Evolutionary conservation across 371 early-diverging fungal genomes (phyloP), one percentile per base, ranked within the genome.

Genomic region (Funneliformis caledonium): DNA sequence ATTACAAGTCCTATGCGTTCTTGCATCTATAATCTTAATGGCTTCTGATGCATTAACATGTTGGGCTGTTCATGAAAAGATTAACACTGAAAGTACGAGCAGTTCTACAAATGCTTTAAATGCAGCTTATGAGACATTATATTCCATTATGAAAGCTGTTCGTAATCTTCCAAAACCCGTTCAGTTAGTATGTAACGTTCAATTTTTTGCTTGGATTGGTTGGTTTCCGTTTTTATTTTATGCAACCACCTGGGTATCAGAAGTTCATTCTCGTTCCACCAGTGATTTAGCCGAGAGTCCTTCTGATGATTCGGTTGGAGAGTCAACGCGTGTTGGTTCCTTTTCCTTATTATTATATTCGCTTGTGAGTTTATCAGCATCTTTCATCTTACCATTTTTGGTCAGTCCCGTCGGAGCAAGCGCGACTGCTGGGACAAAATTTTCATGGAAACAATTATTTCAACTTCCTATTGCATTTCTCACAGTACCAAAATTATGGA

Each of bases 221-320:
- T 97, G 97, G 96, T 98, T 98, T 82, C 97, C 97, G 4, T 97
- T 97, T 81, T 86, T 98, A 12, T 97, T 98, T 80, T 97, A 97
- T 83, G 90, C 93, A 10, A 94, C 94, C 0, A 92, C 94, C 1
- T 95, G 92, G 86, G 92, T 96, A 1, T 93, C 94, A 43, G 92
- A 93, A 47, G 14, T 60, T 42, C 76, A 82, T 42, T 74, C 76
- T 9, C 61, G 78, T 43, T 33, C 75, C 16, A 83, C 85, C 70
- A 81, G 81, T 12, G 92, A 91, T 69, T 82, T 83, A 60, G 88
- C 91, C 31, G 94, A 91, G 76, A 88, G 88, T 43, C 92, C 93
- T 68, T 84, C 85, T 73, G 81, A 81, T 12, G 92, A 91, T 70
- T 82, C 83, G 56, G 89, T 91, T 33, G 94, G 91, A 77, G 88